These are phyloP conservation scores for Pouteria glomerata DNA, from an alignment of 148 eudicot species.

Conservation along the genomic window DNA sequence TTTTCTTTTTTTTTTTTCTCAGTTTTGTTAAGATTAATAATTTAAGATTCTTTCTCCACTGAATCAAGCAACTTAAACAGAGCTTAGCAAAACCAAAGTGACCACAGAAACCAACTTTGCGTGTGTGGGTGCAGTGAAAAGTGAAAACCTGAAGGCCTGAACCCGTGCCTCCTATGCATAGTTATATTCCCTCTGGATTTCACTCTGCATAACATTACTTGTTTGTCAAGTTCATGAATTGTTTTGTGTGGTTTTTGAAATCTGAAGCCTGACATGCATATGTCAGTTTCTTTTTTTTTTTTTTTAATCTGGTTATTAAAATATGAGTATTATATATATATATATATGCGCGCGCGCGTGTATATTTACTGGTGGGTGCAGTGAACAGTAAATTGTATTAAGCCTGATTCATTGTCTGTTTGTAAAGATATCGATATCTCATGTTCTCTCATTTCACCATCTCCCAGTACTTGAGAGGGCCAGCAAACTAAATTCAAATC, in stretches of 20 bases:
- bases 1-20: background rate
- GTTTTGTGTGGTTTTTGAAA: background rate
- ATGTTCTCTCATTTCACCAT: background rate
- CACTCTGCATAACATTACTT: background rate
- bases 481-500: background rate
- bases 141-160: background rate
- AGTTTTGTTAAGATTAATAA: background rate
- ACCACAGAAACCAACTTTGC: too few species aligned
- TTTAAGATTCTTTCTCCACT: too few species aligned
- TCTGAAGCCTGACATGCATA: background rate
- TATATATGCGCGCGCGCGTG: too few species aligned
- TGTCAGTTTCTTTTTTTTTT: too few species aligned
- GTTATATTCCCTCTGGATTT: constrained; percentile 8
- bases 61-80: constrained; percentile 4
- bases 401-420: constrained; percentile 6
- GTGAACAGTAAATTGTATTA: background rate
- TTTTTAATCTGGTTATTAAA: background rate
- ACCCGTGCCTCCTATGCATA: background rate
- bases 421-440: background rate
- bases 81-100: too few species aligned
- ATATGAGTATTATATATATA: too few species aligned
- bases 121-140: too few species aligned
- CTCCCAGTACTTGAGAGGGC: background rate
- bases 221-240: background rate
- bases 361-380: too few species aligned